phyloP scores from a whole-genome alignment of 2,329 filamentous ascomycete species.

The Cordyceps farinosa region DNA sequence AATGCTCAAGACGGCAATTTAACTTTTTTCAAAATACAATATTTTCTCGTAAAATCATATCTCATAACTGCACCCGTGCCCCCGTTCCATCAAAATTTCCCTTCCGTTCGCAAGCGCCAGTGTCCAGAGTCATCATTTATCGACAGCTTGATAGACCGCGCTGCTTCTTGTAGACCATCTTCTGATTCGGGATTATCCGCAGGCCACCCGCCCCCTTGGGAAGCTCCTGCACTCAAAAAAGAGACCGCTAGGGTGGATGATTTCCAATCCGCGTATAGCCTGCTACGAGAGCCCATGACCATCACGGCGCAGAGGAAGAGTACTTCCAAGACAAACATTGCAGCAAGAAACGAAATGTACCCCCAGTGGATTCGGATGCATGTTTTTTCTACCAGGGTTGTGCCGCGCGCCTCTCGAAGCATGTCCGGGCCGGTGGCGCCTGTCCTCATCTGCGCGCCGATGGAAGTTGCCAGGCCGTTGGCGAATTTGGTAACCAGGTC shows the following conservation, averaged over 20 bases:
- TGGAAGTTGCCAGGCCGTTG: not conserved
- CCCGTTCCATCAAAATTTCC: not conserved
- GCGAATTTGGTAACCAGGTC: not conserved
- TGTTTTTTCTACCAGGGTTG: not conserved
- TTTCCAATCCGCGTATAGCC: constrained; percentile 9
- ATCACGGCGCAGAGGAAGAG: not conserved
- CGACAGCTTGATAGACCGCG: not conserved
- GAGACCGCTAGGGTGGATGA: constrained; percentile 4
- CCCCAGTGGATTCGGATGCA: constrained; percentile 9
- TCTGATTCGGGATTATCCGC: not conserved
- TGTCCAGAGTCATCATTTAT: not conserved
- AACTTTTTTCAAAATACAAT: not conserved
- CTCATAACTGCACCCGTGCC: not conserved
- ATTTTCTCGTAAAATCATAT: not conserved
- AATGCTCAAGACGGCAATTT: constrained; percentile 29
- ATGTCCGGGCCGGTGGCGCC: not conserved
- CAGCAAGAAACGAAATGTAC: constrained; percentile 1
- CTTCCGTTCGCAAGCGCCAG: not conserved
- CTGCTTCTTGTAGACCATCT: not conserved
- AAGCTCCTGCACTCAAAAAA: not conserved
- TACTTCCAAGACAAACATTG: not conserved
- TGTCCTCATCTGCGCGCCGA: not conserved
- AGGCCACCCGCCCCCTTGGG: not conserved
- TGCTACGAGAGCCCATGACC: not conserved
- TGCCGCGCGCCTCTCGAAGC: constrained; percentile 9